Evolutionary conservation across 768 basidiomycete species (phyloP).

Genomic region (Pleurotus tuoliensis): DNA sequence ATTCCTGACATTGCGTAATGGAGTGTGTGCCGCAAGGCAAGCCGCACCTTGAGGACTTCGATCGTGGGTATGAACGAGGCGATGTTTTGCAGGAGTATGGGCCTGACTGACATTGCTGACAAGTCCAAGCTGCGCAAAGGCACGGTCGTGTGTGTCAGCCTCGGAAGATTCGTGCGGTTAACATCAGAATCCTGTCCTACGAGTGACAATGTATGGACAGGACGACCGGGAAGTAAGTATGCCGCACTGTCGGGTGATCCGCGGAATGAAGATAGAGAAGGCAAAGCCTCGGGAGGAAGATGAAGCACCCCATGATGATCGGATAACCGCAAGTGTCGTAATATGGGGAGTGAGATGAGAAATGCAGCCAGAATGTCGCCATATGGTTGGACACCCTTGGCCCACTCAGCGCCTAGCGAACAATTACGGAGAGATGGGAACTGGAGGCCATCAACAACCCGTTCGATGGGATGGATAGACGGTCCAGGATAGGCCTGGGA

Average conservation of each 20-base stretch:
- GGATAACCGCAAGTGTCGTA: constrained; percentile 44
- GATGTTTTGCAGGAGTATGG: constrained; percentile 51
- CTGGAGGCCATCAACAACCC: constrained; percentile 31
- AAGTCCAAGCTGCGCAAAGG: constrained; percentile 56
- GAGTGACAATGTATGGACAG: constrained; percentile 52
- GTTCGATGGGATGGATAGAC: constrained; percentile 42
- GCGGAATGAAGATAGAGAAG: constrained; percentile 50
- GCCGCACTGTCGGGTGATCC: constrained; percentile 59
- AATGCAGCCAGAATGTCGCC: constrained; percentile 36
- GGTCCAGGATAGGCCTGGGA: constrained; percentile 9
- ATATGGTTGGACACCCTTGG: constrained; percentile 39
- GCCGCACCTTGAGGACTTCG: constrained; percentile 48
- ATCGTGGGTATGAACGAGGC: constrained; percentile 47
- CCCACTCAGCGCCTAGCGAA: constrained; percentile 43
- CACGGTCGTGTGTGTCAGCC: constrained; percentile 42
- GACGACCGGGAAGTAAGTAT: constrained; percentile 55
- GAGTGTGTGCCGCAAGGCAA: constrained; percentile 62
- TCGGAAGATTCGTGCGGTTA: constrained; percentile 45
- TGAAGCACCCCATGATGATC: constrained; percentile 39
- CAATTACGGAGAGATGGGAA: constrained; percentile 38
- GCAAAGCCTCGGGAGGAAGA: constrained; percentile 41
- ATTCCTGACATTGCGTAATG: constrained; percentile 63
- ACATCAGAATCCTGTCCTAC: constrained; percentile 54
- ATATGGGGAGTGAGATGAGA: constrained; percentile 33
- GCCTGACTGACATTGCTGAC: constrained; percentile 56